A percentile compares a stretch with the other conserved stretches of the same genome.
These are phyloP conservation scores for Infundibulicybe gibba DNA, from an alignment of 768 basidiomycete species.

Conservation along the genomic window DNA sequence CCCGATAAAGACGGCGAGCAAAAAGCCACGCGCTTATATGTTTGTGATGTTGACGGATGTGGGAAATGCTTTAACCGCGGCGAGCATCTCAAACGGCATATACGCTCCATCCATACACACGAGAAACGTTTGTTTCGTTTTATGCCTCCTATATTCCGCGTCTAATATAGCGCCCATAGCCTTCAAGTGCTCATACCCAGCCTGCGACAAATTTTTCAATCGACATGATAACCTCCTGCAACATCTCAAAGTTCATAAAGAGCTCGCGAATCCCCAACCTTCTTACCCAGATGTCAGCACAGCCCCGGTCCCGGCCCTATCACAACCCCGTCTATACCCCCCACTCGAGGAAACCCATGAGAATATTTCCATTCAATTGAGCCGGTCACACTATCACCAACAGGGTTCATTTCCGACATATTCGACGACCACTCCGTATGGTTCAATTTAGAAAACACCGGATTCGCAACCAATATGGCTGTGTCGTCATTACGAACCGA, in stretches of 20 bases:
- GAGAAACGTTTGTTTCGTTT: conserved; percentile 62
- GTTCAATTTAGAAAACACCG: conserved; percentile 18
- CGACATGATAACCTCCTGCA: conserved; percentile 80
- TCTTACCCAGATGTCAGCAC: conserved; percentile 7
- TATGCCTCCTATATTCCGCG: conserved; percentile 10
- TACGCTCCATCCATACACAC: conserved; percentile 70
- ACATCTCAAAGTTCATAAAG: conserved; percentile 69
- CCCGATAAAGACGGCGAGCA: conserved; percentile 7
- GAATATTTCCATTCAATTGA: background rate
- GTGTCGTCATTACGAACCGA: conserved; percentile 42
- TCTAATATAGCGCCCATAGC: conserved; percentile 36
- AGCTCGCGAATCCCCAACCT: conserved; percentile 14
- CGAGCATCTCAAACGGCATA: conserved; percentile 76
- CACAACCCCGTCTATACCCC: conserved; percentile 5
- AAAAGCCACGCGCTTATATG: conserved; percentile 35
- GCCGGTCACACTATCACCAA: conserved; percentile 6
- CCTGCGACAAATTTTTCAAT: conserved; percentile 73
- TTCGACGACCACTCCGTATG: conserved; percentile 6
- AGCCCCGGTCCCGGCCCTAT: conserved; percentile 6
- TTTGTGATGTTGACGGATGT: conserved; percentile 67
- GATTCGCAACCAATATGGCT: conserved; percentile 36
- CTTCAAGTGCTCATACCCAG: conserved; percentile 63
- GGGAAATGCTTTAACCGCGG: conserved; percentile 71
- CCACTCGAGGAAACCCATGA: background rate
- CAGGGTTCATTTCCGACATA: conserved; percentile 2